phyloP scores from a whole-genome alignment of 2,329 filamentous ascomycete species.

The Mycosphaerella arachidis region DNA sequence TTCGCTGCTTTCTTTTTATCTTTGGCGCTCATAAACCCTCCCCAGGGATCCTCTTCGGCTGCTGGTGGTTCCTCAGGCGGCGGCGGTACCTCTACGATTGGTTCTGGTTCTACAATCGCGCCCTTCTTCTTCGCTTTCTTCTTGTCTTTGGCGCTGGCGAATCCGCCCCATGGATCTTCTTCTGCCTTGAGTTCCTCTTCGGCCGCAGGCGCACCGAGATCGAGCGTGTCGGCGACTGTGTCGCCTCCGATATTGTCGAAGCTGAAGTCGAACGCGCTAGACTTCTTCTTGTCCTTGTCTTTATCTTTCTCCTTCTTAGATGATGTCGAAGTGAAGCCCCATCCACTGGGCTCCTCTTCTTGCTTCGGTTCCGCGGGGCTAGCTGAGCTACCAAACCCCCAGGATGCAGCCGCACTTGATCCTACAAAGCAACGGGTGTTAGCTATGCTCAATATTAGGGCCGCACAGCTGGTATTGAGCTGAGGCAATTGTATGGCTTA shows the following conservation, averaged over 20 bases:
- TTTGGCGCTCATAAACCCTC: conserved; percentile 18
- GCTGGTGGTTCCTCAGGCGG: conserved; percentile 21
- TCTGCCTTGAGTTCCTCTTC: conserved; percentile 22
- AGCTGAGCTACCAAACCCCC: conserved; percentile 30
- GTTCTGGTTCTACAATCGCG: conserved; percentile 21
- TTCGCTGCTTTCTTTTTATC: conserved; percentile 3
- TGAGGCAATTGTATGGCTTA: too few species aligned
- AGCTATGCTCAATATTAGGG: too few species aligned
- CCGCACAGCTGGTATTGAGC: too few species aligned
- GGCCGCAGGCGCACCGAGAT: conserved; percentile 20
- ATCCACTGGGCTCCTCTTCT: conserved; percentile 21
- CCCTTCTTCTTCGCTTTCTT: conserved; percentile 30
- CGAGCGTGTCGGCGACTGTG: conserved; percentile 14
- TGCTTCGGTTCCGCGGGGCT: conserved; percentile 22
- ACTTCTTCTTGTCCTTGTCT: conserved; percentile 35
- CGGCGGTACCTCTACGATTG: conserved; percentile 22
- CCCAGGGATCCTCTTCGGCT: conserved; percentile 24
- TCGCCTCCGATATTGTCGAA: conserved; percentile 21
- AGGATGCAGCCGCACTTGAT: conserved; percentile 23
- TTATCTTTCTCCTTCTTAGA: conserved; percentile 33
- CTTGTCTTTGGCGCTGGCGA: conserved; percentile 30
- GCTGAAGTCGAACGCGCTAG: conserved; percentile 31
- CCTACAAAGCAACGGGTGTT: too few species aligned
- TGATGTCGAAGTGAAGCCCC: conserved; percentile 24
- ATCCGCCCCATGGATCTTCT: conserved; percentile 26